Evolutionary conservation across 441 rosid species (phyloP).

Genomic region (Dalechampia spathulata): DNA sequence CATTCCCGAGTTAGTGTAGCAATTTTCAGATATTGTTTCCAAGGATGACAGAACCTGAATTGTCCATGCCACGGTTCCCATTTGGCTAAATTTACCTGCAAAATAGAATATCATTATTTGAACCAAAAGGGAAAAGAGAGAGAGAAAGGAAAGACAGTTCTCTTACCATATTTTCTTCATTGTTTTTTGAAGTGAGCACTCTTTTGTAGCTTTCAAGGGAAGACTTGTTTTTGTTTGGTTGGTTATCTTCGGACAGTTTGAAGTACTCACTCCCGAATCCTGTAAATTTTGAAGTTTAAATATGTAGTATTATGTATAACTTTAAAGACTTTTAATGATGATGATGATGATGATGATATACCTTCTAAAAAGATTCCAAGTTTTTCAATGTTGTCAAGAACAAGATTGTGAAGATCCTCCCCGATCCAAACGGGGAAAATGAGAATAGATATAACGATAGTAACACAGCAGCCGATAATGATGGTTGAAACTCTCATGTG

Average conservation of each 20-base stretch:
- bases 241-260: conserved; percentile 13
- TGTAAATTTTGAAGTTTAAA: conserved; percentile 14
- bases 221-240: conserved; percentile 17
- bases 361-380: conserved; percentile 57
- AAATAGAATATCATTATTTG: neutral
- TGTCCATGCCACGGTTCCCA: conserved; percentile 75
- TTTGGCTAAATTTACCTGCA: conserved; percentile 57
- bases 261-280: conserved; percentile 50
- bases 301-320: too few species aligned
- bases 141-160: neutral
- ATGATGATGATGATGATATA: neutral
- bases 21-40: conserved; percentile 46
- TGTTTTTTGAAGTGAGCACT: conserved; percentile 45
- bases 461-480: conserved; percentile 43
- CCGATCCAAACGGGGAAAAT: conserved; percentile 84
- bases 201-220: conserved; percentile 35
- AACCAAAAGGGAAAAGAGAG: neutral
- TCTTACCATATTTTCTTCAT: conserved; percentile 56
- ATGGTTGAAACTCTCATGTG: conserved; percentile 50
- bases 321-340: too few species aligned
- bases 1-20: conserved; percentile 36
- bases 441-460: conserved; percentile 40
- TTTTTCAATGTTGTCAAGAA: conserved; percentile 41
- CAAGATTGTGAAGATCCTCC: conserved; percentile 53
- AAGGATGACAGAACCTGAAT: conserved; percentile 55